Percentiles rank a stretch among this genome's conserved stretches.
phyloP scores from a whole-genome alignment of 176 grass and related monocot species.

The Puya raimondii region DNA sequence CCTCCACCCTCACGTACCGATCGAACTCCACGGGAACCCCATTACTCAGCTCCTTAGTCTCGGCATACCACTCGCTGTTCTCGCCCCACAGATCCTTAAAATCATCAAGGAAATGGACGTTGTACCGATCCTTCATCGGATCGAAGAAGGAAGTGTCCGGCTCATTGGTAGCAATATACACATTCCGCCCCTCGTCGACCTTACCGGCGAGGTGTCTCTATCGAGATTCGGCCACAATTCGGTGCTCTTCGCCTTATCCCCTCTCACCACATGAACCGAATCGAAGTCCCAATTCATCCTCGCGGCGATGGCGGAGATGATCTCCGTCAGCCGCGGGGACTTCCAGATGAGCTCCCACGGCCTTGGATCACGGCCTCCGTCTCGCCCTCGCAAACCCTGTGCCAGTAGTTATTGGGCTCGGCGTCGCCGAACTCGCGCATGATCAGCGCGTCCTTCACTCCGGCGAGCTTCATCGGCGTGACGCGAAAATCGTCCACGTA shows the following conservation, averaged over 20 bases:
- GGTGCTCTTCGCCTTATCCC: constrained; percentile 72
- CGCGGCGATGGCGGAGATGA: constrained; percentile 67
- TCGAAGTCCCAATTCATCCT: constrained; percentile 90
- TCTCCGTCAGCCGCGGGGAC: constrained; percentile 79
- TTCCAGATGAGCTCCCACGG: constrained; percentile 93
- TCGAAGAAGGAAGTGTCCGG: constrained; percentile 64
- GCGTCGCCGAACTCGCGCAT: constrained; percentile 80
- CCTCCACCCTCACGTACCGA: constrained; percentile 90
- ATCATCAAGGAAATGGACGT: constrained; percentile 59
- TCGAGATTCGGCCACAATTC: constrained; percentile 71
- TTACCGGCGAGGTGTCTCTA: constrained; percentile 74
- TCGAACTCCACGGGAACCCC: constrained; percentile 72
- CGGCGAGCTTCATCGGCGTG: constrained; percentile 69
- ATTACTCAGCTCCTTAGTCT: constrained; percentile 79
- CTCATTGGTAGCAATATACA: constrained; percentile 79
- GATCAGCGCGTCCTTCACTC: constrained; percentile 62
- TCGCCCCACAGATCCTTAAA: constrained; percentile 81
- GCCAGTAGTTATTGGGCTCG: constrained; percentile 83
- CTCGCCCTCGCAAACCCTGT: constrained; percentile 77
- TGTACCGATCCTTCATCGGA: constrained; percentile 64
- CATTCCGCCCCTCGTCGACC: constrained; percentile 59
- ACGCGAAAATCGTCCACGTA: constrained; percentile 66
- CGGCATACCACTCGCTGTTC: constrained; percentile 75
- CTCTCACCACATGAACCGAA: constrained; percentile 63
- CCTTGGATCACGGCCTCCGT: constrained; percentile 70